Base-by-base conservation (phyloP, 2,329 filamentous ascomycete species). In the Neobulgaria alba region DNA sequence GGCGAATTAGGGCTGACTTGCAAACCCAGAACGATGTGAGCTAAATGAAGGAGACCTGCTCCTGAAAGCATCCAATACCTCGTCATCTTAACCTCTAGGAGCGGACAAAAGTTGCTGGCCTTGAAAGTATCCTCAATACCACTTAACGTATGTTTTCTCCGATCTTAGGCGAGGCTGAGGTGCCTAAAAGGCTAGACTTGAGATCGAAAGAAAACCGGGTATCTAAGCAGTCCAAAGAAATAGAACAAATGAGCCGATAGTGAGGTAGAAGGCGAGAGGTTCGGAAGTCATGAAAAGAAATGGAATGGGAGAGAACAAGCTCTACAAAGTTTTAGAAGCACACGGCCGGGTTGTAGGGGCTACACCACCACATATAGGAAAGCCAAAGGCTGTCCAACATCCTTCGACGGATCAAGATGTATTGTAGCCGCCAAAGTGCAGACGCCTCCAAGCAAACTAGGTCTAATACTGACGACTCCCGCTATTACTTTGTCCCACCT, bases 1-100 rank as follows among this genome's bases (percentile, higher is more conserved):
- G 61, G 52, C 0, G 73, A 77, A 8, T 67, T 67, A 0, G 72
- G 68, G 1, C 70, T 67, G 2, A 75, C 66, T 38, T 70, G 60
- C 3, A 75, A 57, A 2, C 63, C 64, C 19, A 39, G 8, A 3
- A 21, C 14, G 34, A 19, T 15, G 19, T 38, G 35, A 16, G 29
- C 19, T 43, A 9, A 21, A 42, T 3, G 19, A 41, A 15, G n/a
- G 26, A 14, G 14, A 42, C 12, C 16, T 39, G 18, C 30, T 33
- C 3, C 9, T 33, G 30, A 16, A 16, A 16, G 30, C 30, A 33
- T 33, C 14, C 30, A 14, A 33, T 16, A 14, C 30, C 15, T 33
- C 30, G 14, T 33, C 18, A 33, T 3, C 18, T 15, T 14, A 16
- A 17, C 15, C 30, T 17, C 15, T 33, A 33, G 12, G 30, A 16